Evolutionary conservation across 2,329 filamentous ascomycete genomes (phyloP), one percentile per base, ranked within the genome.

Genomic region (Elsinoe batatas): DNA sequence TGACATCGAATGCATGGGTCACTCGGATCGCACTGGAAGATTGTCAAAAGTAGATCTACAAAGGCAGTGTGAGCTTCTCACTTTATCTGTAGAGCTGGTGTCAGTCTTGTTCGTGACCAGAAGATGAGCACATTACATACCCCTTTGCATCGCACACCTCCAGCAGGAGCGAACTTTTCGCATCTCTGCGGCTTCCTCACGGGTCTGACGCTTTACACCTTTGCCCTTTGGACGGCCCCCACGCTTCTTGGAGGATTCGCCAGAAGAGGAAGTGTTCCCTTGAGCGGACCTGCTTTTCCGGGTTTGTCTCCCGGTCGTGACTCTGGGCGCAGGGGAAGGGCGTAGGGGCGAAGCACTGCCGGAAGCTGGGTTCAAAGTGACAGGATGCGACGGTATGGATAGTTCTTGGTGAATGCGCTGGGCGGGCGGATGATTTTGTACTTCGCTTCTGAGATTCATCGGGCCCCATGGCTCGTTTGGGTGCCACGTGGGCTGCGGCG

Each of bases 111-210:
- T 12, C 18, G n/a, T 22, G 1, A 15, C 17, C 22, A 33, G 12
- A 49, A 17, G 44, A 26, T 11, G 10, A 26, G 10, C 5, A 15
- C 13, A 7, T 51, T 11, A 18, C 37, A 30, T 32, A 51, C 47
- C 47, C 37, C 47, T 51, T 35, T 51, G 47, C 18, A 51, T 32
- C 6, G 47, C 47, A 37, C 47, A 51, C 17, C 47, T n/a, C 47
- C 47, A 51, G 47, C 47, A 51, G 15, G 47, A 33, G 8, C 33
- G 12, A 10, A 49, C 3, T 35, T 18, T 8, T 35, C 47, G 7
- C 47, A 51, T 51, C 18, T 37, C 36, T 38, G 47, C 47, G 17
- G 32, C 15, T 20, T 51, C 32, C 18, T 36, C 47, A 18, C 47
- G 47, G 4, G 15, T 51, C n/a, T 33, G 15, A 12, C 33, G 20